These are phyloP conservation scores for Sphaceloma murrayae DNA, from an alignment of 2,329 filamentous ascomycete genomes.

Conservation along the genomic window DNA sequence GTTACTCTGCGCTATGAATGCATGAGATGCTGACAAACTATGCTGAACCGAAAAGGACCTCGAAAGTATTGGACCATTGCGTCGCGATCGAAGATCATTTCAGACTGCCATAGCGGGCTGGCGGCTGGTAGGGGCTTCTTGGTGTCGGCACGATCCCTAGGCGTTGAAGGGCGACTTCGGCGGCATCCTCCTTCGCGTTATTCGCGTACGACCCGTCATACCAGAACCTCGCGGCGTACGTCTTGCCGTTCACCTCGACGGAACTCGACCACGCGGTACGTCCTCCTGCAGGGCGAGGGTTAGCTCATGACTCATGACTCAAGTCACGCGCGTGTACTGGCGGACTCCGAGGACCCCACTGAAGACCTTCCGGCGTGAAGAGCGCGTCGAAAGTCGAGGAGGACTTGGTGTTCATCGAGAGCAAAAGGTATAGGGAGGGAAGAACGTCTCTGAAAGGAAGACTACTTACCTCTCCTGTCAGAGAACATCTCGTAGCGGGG, in stretches of 20 bases:
- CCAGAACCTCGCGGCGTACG: slow-evolving; percentile 70
- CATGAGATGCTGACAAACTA: slow-evolving; percentile 5
- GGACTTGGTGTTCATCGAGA: not conserved
- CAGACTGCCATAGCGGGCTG: slow-evolving; percentile 12
- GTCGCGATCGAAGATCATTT: slow-evolving; percentile 9
- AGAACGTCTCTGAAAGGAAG: slow-evolving; percentile 15
- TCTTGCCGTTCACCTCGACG: slow-evolving; percentile 59
- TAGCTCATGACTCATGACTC: slow-evolving; percentile 9
- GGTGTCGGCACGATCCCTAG: slow-evolving; percentile 17
- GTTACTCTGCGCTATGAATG: too few species aligned
- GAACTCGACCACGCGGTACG: slow-evolving; percentile 84
- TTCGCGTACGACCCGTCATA: slow-evolving; percentile 82
- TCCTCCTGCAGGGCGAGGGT: slow-evolving; percentile 51
- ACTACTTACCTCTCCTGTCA: slow-evolving; percentile 57
- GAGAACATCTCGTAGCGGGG: slow-evolving; percentile 49
- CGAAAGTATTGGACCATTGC: slow-evolving; percentile 7
- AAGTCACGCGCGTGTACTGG: slow-evolving; percentile 5
- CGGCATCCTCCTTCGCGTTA: slow-evolving; percentile 86
- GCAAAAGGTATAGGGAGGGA: slow-evolving; percentile 17
- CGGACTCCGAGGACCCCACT: slow-evolving; percentile 3
- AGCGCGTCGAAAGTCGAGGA: not conserved
- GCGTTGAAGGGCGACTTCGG: slow-evolving; percentile 63
- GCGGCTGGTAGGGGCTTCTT: slow-evolving; percentile 12
- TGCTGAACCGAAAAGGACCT: not conserved
- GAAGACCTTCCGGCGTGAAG: not conserved